phyloP scores from a whole-genome alignment of 257 asterid genomes.

The Cynanchum wilfordii region DNA sequence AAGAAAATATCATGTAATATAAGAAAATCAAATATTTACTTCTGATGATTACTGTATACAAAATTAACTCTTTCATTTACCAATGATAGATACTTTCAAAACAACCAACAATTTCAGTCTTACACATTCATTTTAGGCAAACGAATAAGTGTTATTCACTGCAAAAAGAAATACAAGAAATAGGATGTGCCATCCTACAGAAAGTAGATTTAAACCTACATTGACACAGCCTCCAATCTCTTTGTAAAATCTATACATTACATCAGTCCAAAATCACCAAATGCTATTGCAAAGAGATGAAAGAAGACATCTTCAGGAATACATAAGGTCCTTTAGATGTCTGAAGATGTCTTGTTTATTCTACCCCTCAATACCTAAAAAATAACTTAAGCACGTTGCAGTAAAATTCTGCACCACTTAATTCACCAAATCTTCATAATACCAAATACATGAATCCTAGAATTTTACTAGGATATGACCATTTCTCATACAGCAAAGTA shows the following conservation, averaged over 20 bases:
- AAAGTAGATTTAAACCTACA: background rate
- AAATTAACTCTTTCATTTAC: background rate
- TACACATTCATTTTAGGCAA: background rate
- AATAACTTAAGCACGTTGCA: background rate
- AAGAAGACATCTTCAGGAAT: background rate
- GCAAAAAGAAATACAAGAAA: background rate
- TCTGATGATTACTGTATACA: background rate
- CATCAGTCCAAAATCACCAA: background rate
- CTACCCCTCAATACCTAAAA: background rate
- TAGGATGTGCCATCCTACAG: background rate
- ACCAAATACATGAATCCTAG: background rate
- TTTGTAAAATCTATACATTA: background rate
- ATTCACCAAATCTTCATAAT: background rate
- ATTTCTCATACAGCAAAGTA: background rate
- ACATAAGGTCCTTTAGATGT: background rate
- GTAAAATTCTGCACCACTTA: background rate
- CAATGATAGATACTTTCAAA: background rate
- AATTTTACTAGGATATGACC: background rate
- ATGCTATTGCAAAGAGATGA: background rate
- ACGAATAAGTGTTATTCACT: background rate
- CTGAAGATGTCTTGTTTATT: background rate
- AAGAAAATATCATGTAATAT: background rate
- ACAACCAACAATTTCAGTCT: background rate
- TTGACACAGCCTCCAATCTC: background rate
- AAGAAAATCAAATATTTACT: background rate